Evolutionary conservation across 345 rosid genomes (phyloP), one percentile per base, ranked within the genome.

Genomic region (Iberis pinnata): DNA sequence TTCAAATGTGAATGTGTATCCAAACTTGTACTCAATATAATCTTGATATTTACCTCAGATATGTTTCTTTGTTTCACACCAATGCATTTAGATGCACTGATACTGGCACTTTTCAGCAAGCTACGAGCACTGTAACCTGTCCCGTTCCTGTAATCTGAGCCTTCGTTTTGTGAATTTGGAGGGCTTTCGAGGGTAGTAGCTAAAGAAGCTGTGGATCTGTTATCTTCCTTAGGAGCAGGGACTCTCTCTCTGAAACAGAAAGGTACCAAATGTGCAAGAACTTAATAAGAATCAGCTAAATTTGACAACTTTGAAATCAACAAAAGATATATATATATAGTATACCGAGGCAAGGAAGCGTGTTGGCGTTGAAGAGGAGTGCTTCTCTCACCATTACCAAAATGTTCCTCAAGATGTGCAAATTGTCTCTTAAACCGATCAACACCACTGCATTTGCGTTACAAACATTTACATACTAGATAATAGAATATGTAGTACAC

Each of bases 351-450:
- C 79, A 92, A 77, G 26, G 97, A 92, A 68, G 93, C 98, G 58
- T 92, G 95, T 43, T 82, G 96, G 40, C 95, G 76, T 56, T 75
- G 95, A 49, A 92, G 86, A 13, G 94, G 97, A 37, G 84, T 56
- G 65, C 76, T 55, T 70, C 72, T 78, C 76, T 83, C 95, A 18
- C 97, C 97, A 71, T 77, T 92, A 51, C 93, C 82, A 47, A 71
- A 65, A 67, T 78, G 75, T 72, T 92, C 98, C 73, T 88, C 98
- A 49, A 92, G 84, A 69, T 92, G 94, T 7, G 98, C 98, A 76
- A 92, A 92, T 67, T 92, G 98, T 63, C 95, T 70, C 82, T 88
- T 92, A 73, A 92, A 92, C 49, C 97, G 93, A 76, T 92, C 98
- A 40, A 88, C 98, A 35, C 98, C 98, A 68, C 98, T 92, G 62